Evolutionary conservation across 495 filamentous ascomycete species (phyloP).

Genomic region (Bacidia gigantensis): DNA sequence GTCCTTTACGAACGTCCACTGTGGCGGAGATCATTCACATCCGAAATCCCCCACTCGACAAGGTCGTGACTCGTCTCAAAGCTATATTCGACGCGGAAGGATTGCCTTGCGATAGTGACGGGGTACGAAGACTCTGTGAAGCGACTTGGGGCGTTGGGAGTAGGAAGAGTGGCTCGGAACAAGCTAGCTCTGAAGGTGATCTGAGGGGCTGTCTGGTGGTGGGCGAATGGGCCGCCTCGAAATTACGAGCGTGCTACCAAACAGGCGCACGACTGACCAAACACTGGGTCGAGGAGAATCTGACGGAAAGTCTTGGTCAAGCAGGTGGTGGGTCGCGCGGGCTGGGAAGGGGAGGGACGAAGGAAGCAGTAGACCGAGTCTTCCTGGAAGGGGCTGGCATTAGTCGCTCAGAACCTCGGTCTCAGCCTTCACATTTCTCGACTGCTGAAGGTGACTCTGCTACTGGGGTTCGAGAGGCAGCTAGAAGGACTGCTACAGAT

Average conservation of each 20-base stretch:
- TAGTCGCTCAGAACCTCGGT: conserved; percentile 35
- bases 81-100: conserved; percentile 74
- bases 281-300: conserved; percentile 69
- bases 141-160: conserved; percentile 75
- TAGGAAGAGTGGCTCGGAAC: conserved; percentile 41
- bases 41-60: conserved; percentile 73
- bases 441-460: conserved; percentile 20
- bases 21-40: conserved; percentile 87
- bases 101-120: conserved; percentile 72
- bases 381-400: conserved; percentile 83
- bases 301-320: conserved; percentile 54
- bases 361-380: conserved; percentile 71
- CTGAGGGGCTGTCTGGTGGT: conserved; percentile 86
- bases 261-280: conserved; percentile 45
- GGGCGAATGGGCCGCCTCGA: conserved; percentile 85
- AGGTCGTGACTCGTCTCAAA: conserved; percentile 71
- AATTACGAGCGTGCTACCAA: conserved; percentile 42
- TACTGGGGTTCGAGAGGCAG: conserved; percentile 53
- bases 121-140: conserved; percentile 79
- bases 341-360: conserved; percentile 60
- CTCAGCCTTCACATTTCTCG: conserved; percentile 24
- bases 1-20: conserved; percentile 64
- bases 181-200: conserved; percentile 68
- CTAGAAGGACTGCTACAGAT: conserved; percentile 63
- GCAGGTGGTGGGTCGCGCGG: conserved; percentile 67